Conservation (phyloP, 495 filamentous ascomycete genomes). For the Cercophora samala region DNA sequence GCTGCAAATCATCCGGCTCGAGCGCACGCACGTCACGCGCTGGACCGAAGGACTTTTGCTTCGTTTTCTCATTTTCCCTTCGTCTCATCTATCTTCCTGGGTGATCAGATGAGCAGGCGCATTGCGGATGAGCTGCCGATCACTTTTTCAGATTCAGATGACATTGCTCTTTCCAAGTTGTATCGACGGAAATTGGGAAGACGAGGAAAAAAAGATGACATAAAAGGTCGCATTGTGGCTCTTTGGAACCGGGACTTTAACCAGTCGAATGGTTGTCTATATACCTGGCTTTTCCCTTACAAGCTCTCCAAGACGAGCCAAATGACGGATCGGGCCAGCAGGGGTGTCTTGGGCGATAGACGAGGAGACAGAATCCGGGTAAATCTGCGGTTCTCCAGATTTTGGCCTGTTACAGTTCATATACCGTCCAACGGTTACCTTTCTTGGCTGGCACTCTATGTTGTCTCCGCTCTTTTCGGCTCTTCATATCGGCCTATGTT, state of each 20-base stretch:
- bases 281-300: not conserved
- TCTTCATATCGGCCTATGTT: not conserved
- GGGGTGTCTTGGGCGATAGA: conserved; percentile 26
- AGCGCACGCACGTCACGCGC: conserved; percentile 16
- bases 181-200: not conserved
- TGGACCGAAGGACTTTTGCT: not conserved
- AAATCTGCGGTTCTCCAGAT: conserved; percentile 27
- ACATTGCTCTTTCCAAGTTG: not conserved
- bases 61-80: not conserved
- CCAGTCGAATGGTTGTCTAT: conserved; percentile 3
- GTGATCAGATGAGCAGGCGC: conserved; percentile 19
- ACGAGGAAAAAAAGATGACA: not conserved
- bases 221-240: not conserved
- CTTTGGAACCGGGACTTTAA: not conserved
- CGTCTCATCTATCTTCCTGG: conserved; percentile 16
- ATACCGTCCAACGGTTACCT: conserved; percentile 17
- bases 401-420: conserved; percentile 16
- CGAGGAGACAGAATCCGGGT: conserved; percentile 33
- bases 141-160: conserved; percentile 14
- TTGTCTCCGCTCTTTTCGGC: conserved; percentile 18
- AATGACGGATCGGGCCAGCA: conserved; percentile 23
- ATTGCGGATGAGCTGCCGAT: conserved; percentile 22
- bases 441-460: conserved; percentile 26
- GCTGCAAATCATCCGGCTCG: conserved; percentile 18
- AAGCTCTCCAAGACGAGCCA: conserved; percentile 13